Base-by-base conservation (phyloP, 805 yeast genomes). In the Saccharomycopsis vini region DNA sequence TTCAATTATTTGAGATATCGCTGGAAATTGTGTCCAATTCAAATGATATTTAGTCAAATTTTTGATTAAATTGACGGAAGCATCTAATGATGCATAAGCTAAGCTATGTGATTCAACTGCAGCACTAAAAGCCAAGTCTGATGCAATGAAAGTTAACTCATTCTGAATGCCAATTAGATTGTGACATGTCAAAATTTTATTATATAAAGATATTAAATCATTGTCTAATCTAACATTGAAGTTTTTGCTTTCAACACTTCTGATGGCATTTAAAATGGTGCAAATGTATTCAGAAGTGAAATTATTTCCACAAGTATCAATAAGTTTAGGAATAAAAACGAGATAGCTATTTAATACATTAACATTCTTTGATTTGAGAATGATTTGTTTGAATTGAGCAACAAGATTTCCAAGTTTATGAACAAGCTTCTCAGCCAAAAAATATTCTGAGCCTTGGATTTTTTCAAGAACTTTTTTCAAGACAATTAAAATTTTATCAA, bases 141-240 rank as follows among this genome's bases (percentile, higher is more conserved):
- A 4, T 19, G 39, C 18, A 35, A 43, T 41, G 24, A 13, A 13
- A n/a, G 30, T 36, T 2, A 47, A 9, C 22, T 41, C 20, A 13
- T 34, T 19, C 24, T 38, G 23, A n/a, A 43, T 29, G 15, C 50
- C 50, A 15, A 47, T 32, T 12, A 42, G 32, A 28, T 44, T 45
- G 7, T 45, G 46, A 12, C 36, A 7, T 16, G 43, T 20, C n/a
- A 41, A 40, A 29, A 44, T 42, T 2, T 38, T 24, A n/a, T 39
- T 31, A 29, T 44, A 45, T 16, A 42, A 23, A 9, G 47, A 36
- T 7, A 47, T 20, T 28, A 46, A 34, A 5, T 46, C 48, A 28
- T 24, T 42, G 24, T 44, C 44, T n/a, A 44, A 19, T 20, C n/a
- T n/a, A n/a, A n/a, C n/a, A 5, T 35, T 23, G 15, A 42, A 41